Percentiles rank a stretch among this genome's conserved stretches.
These are phyloP conservation scores for Myochromella boudieri DNA, from an alignment of 768 basidiomycete genomes.

Conservation along the genomic window DNA sequence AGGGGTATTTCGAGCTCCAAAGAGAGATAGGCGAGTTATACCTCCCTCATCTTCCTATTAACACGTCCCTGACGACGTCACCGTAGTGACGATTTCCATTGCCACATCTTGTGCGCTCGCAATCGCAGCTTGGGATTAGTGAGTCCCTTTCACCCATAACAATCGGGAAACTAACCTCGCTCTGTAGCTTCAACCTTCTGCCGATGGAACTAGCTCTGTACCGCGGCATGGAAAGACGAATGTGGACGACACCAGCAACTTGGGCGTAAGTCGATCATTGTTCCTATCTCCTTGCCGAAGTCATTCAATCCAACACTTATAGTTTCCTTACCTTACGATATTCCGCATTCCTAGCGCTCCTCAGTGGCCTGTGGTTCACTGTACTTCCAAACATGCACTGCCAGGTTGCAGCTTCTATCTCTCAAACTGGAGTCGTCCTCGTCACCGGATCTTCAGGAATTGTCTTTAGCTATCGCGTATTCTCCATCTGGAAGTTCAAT, in stretches of 20 bases:
- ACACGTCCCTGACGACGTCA: neutral
- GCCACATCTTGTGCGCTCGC: constrained; percentile 13
- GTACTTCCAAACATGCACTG: constrained; percentile 18
- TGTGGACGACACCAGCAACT: neutral
- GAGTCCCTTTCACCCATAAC: constrained; percentile 5
- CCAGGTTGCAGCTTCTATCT: constrained; percentile 16
- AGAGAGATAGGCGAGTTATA: neutral
- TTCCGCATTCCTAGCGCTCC: constrained; percentile 13
- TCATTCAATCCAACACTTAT: too few relatives aligned
- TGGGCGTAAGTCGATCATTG: neutral
- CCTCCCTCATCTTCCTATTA: neutral
- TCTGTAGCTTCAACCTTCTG: neutral
- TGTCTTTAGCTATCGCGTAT: constrained; percentile 21
- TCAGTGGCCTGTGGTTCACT: constrained; percentile 15
- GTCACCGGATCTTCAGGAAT: constrained; percentile 19
- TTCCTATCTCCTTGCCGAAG: neutral
- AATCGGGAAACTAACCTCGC: neutral
- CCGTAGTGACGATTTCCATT: constrained; percentile 4
- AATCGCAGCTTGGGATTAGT: constrained; percentile 16
- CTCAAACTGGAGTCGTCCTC: constrained; percentile 19
- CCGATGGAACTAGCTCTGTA: neutral
- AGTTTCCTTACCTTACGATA: constrained; percentile 18
- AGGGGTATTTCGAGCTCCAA: neutral
- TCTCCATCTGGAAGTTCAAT: constrained; percentile 19
- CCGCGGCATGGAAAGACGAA: neutral